Evolutionary conservation across 805 yeast species (phyloP), one percentile per base, ranked within the genome.

Genomic region (Cyberlindnera sargentensis): DNA sequence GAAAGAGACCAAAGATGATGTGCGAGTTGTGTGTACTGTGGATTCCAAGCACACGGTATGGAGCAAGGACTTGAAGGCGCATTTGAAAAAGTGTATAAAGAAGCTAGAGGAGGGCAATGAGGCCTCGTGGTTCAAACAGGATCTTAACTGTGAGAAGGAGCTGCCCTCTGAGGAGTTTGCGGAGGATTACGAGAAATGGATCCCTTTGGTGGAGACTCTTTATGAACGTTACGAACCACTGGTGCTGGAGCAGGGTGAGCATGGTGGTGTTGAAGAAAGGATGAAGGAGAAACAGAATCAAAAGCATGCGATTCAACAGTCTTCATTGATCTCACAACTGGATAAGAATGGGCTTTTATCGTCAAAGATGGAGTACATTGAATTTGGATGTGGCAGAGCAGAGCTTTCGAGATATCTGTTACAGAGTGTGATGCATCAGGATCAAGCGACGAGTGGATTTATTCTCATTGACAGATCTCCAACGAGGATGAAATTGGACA

Each of bases 371-470:
- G 63, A 69, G 40, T 76, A 78, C 56, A 58, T 84, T 28, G 97
- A 89, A 62, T 88, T 87, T 67, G 97, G 97, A 1, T 85, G 95
- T 60, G 97, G 97, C 0, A 75, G 90, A 49, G 95, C 86, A 2
- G 96, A 90, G 57, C 70, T 89, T 25, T 74, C 89, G 1, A 63
- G 95, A 45, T 84, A 78, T 53, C 65, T 85, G 9, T 70, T 62
- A 7, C 53, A 53, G 43, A 68, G 57, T 42, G 58, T 60, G 11
- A 45, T 56, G 11, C 48, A 47, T 27, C 51, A 57, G 35, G 53
- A 49, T 39, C 36, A 34, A 4, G 45, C 44, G 11, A 43, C 59
- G 33, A 40, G 50, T 15, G 65, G 57, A 51, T 84, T 69, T 56
- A 68, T 88, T 2, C 65, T 89, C 30, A 68, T 89, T 5, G 97